Conservation (phyloP, 2,329 filamentous ascomycete species). For the Penicillium concentricum region DNA sequence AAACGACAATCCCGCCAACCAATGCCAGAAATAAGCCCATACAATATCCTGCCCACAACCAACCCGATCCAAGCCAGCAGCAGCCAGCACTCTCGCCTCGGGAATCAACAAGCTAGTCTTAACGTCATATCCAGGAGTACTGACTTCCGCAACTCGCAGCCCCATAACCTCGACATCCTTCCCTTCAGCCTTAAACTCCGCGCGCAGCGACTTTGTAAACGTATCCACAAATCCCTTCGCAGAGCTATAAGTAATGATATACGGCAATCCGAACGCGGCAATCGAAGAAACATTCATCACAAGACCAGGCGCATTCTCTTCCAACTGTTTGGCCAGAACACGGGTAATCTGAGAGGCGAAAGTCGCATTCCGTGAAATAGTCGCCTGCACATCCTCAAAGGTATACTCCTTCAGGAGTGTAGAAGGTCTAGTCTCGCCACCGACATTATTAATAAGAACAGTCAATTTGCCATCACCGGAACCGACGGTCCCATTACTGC, state of each 20-base stretch:
- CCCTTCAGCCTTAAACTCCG: constrained; percentile 45
- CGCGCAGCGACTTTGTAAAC: constrained; percentile 41
- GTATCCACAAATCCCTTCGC: constrained; percentile 49
- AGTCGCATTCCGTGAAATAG: constrained; percentile 50
- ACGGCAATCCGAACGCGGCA: constrained; percentile 48
- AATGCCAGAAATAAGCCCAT: constrained; percentile 36
- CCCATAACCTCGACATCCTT: constrained; percentile 41
- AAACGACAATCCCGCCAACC: constrained; percentile 25
- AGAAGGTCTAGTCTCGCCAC: constrained; percentile 42
- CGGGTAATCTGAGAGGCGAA: constrained; percentile 53
- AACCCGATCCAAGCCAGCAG: constrained; percentile 33
- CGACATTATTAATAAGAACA: constrained; percentile 59
- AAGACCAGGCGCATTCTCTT: constrained; percentile 43
- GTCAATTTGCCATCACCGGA: constrained; percentile 37
- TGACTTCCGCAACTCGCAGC: constrained; percentile 36
- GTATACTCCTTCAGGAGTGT: constrained; percentile 38
- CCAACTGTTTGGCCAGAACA: constrained; percentile 47
- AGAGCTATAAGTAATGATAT: constrained; percentile 47
- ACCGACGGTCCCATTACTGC: not conserved
- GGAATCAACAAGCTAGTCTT: constrained; percentile 30
- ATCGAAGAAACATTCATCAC: constrained; percentile 54
- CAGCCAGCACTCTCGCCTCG: constrained; percentile 29
- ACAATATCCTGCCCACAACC: constrained; percentile 34
- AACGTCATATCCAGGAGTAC: constrained; percentile 27
- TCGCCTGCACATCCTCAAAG: constrained; percentile 40